phyloP scores from a whole-genome alignment of 2,329 filamentous ascomycete genomes.

The Triangularia setosa region DNA sequence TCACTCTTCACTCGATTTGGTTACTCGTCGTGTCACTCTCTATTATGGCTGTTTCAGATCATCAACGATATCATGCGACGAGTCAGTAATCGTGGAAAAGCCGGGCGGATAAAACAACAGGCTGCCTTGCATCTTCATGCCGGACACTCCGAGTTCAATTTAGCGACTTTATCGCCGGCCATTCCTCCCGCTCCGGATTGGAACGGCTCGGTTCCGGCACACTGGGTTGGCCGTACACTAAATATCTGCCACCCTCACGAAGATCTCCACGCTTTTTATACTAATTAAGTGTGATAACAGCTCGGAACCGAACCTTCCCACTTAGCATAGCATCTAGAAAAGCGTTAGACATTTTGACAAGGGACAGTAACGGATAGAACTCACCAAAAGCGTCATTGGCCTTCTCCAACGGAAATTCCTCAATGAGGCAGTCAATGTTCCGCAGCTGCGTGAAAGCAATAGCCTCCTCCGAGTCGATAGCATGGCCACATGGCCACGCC shows the following conservation, averaged over 20 bases:
- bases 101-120: not conserved
- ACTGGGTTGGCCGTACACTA: not conserved
- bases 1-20: not conserved
- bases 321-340: constrained; percentile 40
- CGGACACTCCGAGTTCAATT: not conserved
- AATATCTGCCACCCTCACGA: too few relatives aligned
- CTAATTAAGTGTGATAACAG: constrained; percentile 46
- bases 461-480: constrained; percentile 62
- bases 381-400: constrained; percentile 39
- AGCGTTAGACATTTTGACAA: too few relatives aligned
- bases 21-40: not conserved
- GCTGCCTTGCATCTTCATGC: not conserved
- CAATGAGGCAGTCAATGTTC: constrained; percentile 59
- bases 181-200: not conserved
- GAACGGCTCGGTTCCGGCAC: not conserved
- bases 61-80: not conserved
- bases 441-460: constrained; percentile 61
- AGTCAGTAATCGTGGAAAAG: not conserved
- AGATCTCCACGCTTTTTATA: too few relatives aligned
- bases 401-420: constrained; percentile 58
- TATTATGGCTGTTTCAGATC: not conserved
- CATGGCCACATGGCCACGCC: constrained; percentile 60
- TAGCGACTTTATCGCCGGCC: not conserved
- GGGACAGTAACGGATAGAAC: too few relatives aligned
- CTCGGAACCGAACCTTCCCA: constrained; percentile 48